Evolutionary conservation across 768 basidiomycete species (phyloP).

Genomic region (Boletellus ananiceps): DNA sequence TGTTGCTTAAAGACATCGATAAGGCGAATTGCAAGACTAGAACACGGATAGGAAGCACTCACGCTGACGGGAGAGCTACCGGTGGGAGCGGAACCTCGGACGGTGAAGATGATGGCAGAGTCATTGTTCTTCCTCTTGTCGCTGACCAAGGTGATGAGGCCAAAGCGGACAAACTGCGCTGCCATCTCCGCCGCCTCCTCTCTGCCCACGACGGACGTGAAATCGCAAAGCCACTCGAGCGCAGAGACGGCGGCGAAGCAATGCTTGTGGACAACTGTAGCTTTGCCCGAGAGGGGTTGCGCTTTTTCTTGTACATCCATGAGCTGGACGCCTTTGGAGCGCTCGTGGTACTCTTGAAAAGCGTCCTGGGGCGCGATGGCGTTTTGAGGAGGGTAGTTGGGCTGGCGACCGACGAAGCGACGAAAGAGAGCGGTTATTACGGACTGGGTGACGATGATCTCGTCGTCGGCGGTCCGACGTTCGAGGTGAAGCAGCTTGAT

Average conservation of each 20-base stretch:
- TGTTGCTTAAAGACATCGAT: slow-evolving; percentile 55
- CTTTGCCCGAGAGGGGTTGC: slow-evolving; percentile 46
- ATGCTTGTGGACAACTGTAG: slow-evolving; percentile 49
- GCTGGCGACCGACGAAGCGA: slow-evolving; percentile 84
- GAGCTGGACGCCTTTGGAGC: slow-evolving; percentile 67
- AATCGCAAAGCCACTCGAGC: slow-evolving; percentile 96
- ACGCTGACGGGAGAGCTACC: slow-evolving; percentile 74
- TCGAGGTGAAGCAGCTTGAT: slow-evolving; percentile 98
- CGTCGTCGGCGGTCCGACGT: slow-evolving; percentile 87
- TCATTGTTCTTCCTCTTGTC: slow-evolving; percentile 90
- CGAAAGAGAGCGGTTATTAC: slow-evolving; percentile 94
- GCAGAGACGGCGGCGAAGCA: slow-evolving; percentile 86
- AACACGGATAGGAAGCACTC: slow-evolving; percentile 25
- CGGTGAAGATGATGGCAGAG: slow-evolving; percentile 90
- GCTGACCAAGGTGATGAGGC: slow-evolving; percentile 82
- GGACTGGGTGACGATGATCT: slow-evolving; percentile 91
- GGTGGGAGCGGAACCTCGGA: slow-evolving; percentile 73
- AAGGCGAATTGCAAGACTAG: slow-evolving; percentile 2
- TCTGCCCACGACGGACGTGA: slow-evolving; percentile 89
- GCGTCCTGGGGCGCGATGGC: slow-evolving; percentile 48
- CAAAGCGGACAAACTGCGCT: slow-evolving; percentile 95
- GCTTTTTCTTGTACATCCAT: slow-evolving; percentile 68
- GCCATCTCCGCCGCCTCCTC: slow-evolving; percentile 98
- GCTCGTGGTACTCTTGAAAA: slow-evolving; percentile 73
- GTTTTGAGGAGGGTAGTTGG: slow-evolving; percentile 64